Evolutionary conservation across 164 flowering plant species (phyloP).

Genomic region (Piper betle): DNA sequence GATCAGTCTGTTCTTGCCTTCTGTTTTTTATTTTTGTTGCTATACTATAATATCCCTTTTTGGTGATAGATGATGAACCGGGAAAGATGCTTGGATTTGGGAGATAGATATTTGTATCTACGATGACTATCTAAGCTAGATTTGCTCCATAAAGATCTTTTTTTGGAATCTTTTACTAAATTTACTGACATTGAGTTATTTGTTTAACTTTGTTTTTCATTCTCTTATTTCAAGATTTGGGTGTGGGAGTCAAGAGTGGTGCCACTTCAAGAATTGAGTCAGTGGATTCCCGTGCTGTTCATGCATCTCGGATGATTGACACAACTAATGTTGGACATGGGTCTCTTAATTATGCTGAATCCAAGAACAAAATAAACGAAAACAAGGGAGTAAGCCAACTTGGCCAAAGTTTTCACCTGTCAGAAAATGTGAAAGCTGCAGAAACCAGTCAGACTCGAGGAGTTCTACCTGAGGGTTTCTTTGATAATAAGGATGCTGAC

Average conservation of each 20-base stretch:
- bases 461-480: constrained; percentile 85
- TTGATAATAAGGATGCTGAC: constrained; percentile 92
- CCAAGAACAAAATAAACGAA: constrained; percentile 10
- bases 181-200: too few relatives aligned
- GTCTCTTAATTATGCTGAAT: constrained; percentile 6
- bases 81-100: too few relatives aligned
- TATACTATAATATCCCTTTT: too few relatives aligned
- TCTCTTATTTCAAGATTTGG: too few relatives aligned
- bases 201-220: too few relatives aligned
- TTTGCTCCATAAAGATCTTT: too few relatives aligned
- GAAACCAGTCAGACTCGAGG: constrained; percentile 49
- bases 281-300: constrained; percentile 13
- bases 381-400: constrained; percentile 14
- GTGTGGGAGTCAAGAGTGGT: constrained; percentile 1
- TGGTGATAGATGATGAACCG: too few relatives aligned
- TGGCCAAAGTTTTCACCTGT: constrained; percentile 5
- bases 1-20: too few relatives aligned
- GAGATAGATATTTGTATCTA: too few relatives aligned
- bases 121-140: too few relatives aligned
- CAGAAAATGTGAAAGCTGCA: constrained; percentile 14
- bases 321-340: constrained; percentile 11
- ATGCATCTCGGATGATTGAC: constrained; percentile 2
- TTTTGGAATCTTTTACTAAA: too few relatives aligned
- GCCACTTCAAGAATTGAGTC: constrained; percentile 6
- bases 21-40: too few relatives aligned